Evolutionary conservation across 768 basidiomycete genomes (phyloP), one percentile per base, ranked within the genome.

Genomic region (Lepiota venenata): DNA sequence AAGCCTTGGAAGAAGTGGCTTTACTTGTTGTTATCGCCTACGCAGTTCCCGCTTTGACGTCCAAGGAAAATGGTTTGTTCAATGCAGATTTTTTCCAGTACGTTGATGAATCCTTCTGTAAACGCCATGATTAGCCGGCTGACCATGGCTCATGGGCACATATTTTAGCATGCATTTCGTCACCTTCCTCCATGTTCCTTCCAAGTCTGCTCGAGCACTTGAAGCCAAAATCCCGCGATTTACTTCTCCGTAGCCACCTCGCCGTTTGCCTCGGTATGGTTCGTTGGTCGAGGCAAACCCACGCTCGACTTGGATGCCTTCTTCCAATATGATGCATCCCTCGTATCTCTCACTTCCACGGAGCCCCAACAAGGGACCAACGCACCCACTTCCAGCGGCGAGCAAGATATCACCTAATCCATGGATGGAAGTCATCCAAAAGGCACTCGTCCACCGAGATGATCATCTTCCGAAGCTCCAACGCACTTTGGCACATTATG

Each of bases 131-230:
- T 45, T 43, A 52, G 43, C 16, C 1, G 41, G 32, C 47, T 8
- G 41, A 60, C 25, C n/a, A n/a, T n/a, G n/a, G n/a, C n/a, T n/a
- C 7, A 18, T 39, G 35, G 43, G 43, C 15, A 22, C 40, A n/a
- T 42, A 2, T 48, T 20, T 22, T n/a, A 88, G 85, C n/a, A 81
- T 85, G 71, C 88, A 83, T 57, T 66, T 84, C 2, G 77, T 88
- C 39, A 91, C n/a, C 87, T 0, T 87, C 85, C 4, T 74, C 82
- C 4, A 60, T 86, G 29, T 86, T 88, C 71, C 62, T 87, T 20
- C 72, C 82, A 0, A 77, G 82, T 2, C 50, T 83, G 44, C 61
- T 76, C 37, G 71, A 71, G 0, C 59, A 61, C 22, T 66, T 81
- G 47, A 64, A 72, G 6, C 73, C 73, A 0, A 36, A 64, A 1